These are phyloP conservation scores for Exophiala mesophila DNA, from an alignment of 2,329 filamentous ascomycete genomes.

Conservation along the genomic window DNA sequence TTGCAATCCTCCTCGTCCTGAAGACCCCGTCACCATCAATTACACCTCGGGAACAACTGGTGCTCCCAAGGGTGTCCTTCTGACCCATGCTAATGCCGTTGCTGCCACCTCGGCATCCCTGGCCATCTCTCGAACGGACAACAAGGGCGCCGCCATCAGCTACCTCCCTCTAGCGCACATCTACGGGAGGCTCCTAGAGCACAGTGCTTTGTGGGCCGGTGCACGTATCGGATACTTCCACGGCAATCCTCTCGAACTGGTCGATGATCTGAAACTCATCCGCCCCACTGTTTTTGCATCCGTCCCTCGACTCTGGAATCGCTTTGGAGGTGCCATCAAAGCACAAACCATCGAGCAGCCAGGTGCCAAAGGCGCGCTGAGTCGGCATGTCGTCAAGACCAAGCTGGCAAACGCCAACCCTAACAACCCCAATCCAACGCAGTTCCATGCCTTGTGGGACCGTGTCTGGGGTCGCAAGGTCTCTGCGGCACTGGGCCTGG, in stretches of 20 bases:
- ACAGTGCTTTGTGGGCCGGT: constrained; percentile 66
- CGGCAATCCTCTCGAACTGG: constrained; percentile 76
- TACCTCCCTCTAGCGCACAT: constrained; percentile 95
- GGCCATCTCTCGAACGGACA: constrained; percentile 51
- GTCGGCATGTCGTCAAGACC: constrained; percentile 69
- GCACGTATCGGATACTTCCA: constrained; percentile 86
- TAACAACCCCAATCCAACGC: constrained; percentile 63
- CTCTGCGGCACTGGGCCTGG: constrained; percentile 72
- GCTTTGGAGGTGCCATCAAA: constrained; percentile 79
- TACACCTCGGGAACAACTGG: constrained; percentile 64
- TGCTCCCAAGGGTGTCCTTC: constrained; percentile 58
- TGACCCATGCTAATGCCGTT: constrained; percentile 77
- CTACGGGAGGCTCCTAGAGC: constrained; percentile 79
- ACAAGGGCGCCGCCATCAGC: constrained; percentile 66
- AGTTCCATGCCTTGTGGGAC: constrained; percentile 45
- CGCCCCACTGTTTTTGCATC: constrained; percentile 78
- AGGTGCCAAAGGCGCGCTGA: constrained; percentile 75
- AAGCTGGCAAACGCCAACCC: constrained; percentile 62
- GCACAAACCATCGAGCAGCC: constrained; percentile 71
- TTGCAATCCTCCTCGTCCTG: constrained; percentile 64
- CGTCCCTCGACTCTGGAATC: constrained; percentile 86
- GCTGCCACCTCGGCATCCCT: constrained; percentile 57
- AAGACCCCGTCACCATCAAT: constrained; percentile 73
- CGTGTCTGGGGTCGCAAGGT: constrained; percentile 91
- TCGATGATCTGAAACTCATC: constrained; percentile 82